Evolutionary conservation across 2,329 filamentous ascomycete genomes (phyloP), one percentile per base, ranked within the genome.

Genomic region (Colletotrichum noveboracense): DNA sequence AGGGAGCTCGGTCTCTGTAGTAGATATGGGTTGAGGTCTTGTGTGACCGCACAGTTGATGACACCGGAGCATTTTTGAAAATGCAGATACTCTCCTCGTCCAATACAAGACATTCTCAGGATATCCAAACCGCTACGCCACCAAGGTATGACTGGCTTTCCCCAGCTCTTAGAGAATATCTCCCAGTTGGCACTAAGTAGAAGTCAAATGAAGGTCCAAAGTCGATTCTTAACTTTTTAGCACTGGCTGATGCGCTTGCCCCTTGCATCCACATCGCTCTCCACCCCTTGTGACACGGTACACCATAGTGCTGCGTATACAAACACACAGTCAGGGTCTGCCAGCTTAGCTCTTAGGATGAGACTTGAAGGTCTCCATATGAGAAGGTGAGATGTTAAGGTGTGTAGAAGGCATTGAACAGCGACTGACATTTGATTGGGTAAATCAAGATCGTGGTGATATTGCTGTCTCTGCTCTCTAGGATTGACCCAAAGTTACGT

Each of bases 291-390:
- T 21, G 43, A 36, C 34, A 36, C 14, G 14, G 7, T 16, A 52
- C 43, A 52, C n/a, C 10, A 48, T 10, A 52, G 10, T 52, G 43
- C 43, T 4, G 43, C 6, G 3, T 13, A 21, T 21, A 21, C n/a
- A 52, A 2, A 7, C 43, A 21, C 12, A 52, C 2, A 2, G 0
- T 21, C 43, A 21, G 12, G 1, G 0, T 8, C n/a, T 21, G n/a
- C n/a, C 6, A 2, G 1, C 5, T n/a, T 43, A 16, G 1, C 16
- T 8, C 36, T 43, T n/a, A 10, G 36, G 16, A 43, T 43, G 36
- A 43, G 16, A n/a, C 7, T 18, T 43, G 36, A 43, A 43, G 7
- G 16, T 43, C 16, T n/a, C 5, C 16, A n/a, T 43, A 10, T 43
- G 16, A 10, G 16, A 10, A 18, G 7, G 4, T 18, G 16, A n/a